These are phyloP conservation scores for Diddensiella transvaalensis DNA, from an alignment of 805 yeast species.

Conservation along the genomic window DNA sequence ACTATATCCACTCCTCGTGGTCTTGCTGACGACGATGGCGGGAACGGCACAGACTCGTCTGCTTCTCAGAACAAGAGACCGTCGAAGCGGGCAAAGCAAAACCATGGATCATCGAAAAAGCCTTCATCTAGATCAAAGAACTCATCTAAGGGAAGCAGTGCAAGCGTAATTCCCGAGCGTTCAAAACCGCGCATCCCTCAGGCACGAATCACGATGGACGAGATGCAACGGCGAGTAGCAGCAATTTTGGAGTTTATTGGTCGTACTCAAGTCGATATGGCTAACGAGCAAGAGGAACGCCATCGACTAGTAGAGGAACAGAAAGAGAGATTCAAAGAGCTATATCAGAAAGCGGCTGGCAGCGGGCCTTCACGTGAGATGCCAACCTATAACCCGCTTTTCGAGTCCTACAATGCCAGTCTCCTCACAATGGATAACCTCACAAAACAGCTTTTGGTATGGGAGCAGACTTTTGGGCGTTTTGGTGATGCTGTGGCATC, in stretches of 20 bases:
- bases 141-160: background rate
- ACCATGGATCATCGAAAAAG: background rate
- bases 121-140: background rate
- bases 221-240: slow-evolving; percentile 81
- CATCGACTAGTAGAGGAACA: slow-evolving; percentile 42
- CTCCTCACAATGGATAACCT: slow-evolving; percentile 65
- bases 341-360: slow-evolving; percentile 16
- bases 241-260: slow-evolving; percentile 91
- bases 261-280: slow-evolving; percentile 78
- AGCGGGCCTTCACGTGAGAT: slow-evolving; percentile 10
- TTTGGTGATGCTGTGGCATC: no score
- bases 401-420: slow-evolving; percentile 55
- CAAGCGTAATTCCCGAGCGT: slow-evolving; percentile 7
- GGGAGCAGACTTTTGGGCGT: slow-evolving; percentile 75
- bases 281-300: slow-evolving; percentile 64
- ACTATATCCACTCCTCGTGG: background rate
- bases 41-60: background rate
- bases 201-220: slow-evolving; percentile 67
- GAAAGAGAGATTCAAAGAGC: slow-evolving; percentile 26
- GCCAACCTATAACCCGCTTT: slow-evolving; percentile 36
- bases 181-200: slow-evolving; percentile 83
- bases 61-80: slow-evolving; percentile 1
- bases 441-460: slow-evolving; percentile 62
- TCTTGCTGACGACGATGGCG: background rate
- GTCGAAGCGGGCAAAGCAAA: background rate